Percentiles rank a stretch among this genome's conserved stretches.
These are phyloP conservation scores for Cylindrotheca closterium DNA, from an alignment of 108 stramenopile genomes.

Conservation along the genomic window DNA sequence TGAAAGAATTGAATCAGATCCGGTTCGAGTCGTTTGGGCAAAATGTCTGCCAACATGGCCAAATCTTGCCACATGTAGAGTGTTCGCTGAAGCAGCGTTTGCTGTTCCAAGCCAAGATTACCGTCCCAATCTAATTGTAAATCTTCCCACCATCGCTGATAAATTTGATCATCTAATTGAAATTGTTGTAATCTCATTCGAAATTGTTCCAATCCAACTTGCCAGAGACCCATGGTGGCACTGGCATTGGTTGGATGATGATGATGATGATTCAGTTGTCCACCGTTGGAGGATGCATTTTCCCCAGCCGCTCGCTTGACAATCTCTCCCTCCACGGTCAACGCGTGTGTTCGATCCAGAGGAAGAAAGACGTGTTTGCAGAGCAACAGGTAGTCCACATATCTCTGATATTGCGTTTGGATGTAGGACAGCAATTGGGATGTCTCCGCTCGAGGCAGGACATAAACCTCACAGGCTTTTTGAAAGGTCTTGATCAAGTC, in stretches of 20 bases:
- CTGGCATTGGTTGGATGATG: neutral
- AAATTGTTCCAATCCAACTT: conserved; percentile 47
- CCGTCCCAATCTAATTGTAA: conserved; percentile 40
- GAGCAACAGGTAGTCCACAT: conserved; percentile 48
- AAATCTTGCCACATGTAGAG: conserved; percentile 66
- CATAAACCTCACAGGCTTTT: conserved; percentile 47
- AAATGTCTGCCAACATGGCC: conserved; percentile 24
- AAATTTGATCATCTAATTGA: conserved; percentile 33
- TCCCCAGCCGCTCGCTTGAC: conserved; percentile 16
- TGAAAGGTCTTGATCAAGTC: conserved; percentile 57
- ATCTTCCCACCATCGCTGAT: conserved; percentile 40
- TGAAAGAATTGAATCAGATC: conserved; percentile 42
- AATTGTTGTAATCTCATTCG: conserved; percentile 25
- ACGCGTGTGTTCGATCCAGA: conserved; percentile 49
- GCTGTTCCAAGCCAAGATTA: conserved; percentile 27
- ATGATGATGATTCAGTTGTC: neutral
- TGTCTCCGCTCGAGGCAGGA: conserved; percentile 18
- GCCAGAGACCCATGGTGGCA: conserved; percentile 33
- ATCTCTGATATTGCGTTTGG: conserved; percentile 39
- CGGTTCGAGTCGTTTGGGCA: conserved; percentile 27
- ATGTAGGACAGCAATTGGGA: conserved; percentile 30
- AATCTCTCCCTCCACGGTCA: conserved; percentile 19
- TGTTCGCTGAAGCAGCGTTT: conserved; percentile 33
- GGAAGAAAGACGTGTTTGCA: conserved; percentile 55
- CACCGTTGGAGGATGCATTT: neutral